Percentiles rank a stretch among this genome's conserved stretches.
phyloP scores from a whole-genome alignment of 1,284 basidiomycete genomes.

The Sporisorium iseilematis-ciliati region DNA sequence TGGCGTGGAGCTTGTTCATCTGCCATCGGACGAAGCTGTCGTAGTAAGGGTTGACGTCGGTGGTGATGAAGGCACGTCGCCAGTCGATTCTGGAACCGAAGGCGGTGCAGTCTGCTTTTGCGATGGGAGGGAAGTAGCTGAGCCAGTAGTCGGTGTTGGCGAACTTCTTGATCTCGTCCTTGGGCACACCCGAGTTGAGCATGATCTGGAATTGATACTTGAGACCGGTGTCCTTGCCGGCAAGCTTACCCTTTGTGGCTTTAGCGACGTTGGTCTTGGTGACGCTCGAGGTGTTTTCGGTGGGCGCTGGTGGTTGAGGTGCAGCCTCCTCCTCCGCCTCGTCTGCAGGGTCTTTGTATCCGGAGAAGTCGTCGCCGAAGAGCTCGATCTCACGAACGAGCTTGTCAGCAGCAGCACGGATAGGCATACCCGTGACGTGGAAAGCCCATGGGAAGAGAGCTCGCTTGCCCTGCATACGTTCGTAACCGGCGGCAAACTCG shows the following conservation, averaged over 20 bases:
- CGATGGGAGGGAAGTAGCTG: constrained; percentile 95
- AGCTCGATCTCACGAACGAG: constrained; percentile 96
- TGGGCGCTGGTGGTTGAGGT: constrained; percentile 43
- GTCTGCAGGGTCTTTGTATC: constrained; percentile 73
- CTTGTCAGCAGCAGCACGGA: constrained; percentile 98
- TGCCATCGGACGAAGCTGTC: constrained; percentile 99
- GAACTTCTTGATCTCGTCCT: constrained; percentile 92
- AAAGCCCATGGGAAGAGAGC: constrained; percentile 93
- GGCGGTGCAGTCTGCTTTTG: constrained; percentile 81
- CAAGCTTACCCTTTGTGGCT: constrained; percentile 95
- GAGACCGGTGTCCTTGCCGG: constrained; percentile 91
- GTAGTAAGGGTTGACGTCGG: constrained; percentile 96
- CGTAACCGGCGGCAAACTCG: constrained; percentile 95
- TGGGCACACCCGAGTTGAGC: constrained; percentile 84
- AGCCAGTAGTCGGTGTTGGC: constrained; percentile 94
- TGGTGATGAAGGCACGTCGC: constrained; percentile 94
- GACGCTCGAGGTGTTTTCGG: constrained; percentile 50
- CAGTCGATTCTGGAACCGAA: constrained; percentile 97
- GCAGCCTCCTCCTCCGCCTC: constrained; percentile 72
- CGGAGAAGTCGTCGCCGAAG: constrained; percentile 90
- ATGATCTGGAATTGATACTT: constrained; percentile 99
- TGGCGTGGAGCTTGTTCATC: constrained; percentile 87
- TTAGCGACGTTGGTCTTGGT: constrained; percentile 73
- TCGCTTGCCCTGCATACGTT: constrained; percentile 93
- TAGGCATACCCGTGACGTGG: constrained; percentile 98